Conservation (phyloP, 2,329 filamentous ascomycete genomes). For the Myriangium duriaei region DNA sequence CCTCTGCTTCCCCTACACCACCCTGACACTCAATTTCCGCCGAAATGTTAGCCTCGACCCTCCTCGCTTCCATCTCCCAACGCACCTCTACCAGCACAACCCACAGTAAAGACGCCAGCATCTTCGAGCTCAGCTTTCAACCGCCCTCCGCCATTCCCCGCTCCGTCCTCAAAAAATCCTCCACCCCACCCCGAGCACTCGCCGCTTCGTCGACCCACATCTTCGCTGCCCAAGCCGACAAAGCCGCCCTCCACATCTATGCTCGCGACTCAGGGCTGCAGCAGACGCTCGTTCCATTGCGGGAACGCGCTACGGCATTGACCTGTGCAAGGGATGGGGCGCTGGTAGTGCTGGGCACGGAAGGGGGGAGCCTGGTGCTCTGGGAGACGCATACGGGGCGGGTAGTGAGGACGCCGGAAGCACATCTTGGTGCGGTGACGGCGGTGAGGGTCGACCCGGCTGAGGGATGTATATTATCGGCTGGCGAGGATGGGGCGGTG, state of each 20-base stretch:
- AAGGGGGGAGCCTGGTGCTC: conserved; percentile 71
- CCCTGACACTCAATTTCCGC: not conserved
- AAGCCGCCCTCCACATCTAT: conserved; percentile 89
- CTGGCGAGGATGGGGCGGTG: conserved; percentile 75
- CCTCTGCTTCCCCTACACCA: too few species aligned
- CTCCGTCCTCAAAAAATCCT: conserved; percentile 82
- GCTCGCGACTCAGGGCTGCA: conserved; percentile 71
- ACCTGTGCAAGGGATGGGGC: conserved; percentile 53
- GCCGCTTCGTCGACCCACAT: conserved; percentile 72
- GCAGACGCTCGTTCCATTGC: conserved; percentile 77
- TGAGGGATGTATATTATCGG: conserved; percentile 61
- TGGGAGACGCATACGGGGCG: conserved; percentile 83
- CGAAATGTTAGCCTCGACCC: conserved; percentile 38
- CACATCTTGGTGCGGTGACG: conserved; percentile 70
- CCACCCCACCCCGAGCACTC: conserved; percentile 63
- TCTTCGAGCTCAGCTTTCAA: conserved; percentile 73
- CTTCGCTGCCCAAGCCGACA: conserved; percentile 83
- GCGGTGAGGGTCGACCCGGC: conserved; percentile 58
- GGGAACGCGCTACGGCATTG: conserved; percentile 71
- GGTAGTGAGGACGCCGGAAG: conserved; percentile 60
- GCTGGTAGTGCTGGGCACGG: conserved; percentile 67
- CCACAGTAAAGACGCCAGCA: conserved; percentile 63
- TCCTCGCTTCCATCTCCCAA: conserved; percentile 36
- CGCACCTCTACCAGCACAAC: conserved; percentile 31
- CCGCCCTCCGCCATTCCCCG: conserved; percentile 59